phyloP scores from a whole-genome alignment of 1,284 basidiomycete genomes.

The Sporisorium sorghi region DNA sequence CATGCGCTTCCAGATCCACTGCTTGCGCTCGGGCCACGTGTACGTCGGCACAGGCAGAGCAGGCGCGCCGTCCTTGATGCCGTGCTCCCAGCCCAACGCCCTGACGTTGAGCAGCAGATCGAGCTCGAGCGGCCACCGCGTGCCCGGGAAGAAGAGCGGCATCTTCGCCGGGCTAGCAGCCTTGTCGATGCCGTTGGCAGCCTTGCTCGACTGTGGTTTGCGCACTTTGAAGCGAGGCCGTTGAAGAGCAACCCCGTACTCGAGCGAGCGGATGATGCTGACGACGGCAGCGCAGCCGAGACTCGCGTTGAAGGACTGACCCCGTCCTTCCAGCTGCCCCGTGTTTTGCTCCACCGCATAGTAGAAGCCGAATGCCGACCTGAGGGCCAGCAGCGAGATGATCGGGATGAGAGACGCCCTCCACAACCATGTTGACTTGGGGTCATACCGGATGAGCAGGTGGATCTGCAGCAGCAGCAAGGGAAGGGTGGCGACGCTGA shows the following conservation, averaged over 20 bases:
- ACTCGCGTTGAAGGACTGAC: conserved; percentile 29
- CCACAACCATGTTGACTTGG: conserved; percentile 12
- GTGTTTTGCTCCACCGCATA: conserved; percentile 12
- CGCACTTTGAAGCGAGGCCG: conserved; percentile 24
- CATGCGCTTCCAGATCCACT: conserved; percentile 17
- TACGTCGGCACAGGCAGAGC: conserved; percentile 21
- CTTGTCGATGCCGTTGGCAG: neutral
- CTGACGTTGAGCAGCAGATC: conserved; percentile 43
- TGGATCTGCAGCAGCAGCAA: conserved; percentile 37
- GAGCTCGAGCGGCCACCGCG: conserved; percentile 29
- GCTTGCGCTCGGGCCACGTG: conserved; percentile 6
- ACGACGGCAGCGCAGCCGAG: conserved; percentile 23
- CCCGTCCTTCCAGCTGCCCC: conserved; percentile 27
- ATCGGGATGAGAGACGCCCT: conserved; percentile 29
- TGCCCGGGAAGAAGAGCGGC: conserved; percentile 41
- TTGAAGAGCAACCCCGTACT: conserved; percentile 16
- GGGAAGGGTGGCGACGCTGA: conserved; percentile 6
- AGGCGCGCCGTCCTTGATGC: conserved; percentile 25
- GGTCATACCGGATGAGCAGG: conserved; percentile 34
- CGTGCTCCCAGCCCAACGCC: conserved; percentile 50
- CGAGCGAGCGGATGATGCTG: conserved; percentile 12
- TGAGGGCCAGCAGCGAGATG: conserved; percentile 23
- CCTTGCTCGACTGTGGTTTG: neutral
- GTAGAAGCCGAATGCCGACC: conserved; percentile 23
- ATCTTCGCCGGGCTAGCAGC: neutral